phyloP scores from a whole-genome alignment of 192 early-diverging fungal genomes.

The Pilaira anomala region DNA sequence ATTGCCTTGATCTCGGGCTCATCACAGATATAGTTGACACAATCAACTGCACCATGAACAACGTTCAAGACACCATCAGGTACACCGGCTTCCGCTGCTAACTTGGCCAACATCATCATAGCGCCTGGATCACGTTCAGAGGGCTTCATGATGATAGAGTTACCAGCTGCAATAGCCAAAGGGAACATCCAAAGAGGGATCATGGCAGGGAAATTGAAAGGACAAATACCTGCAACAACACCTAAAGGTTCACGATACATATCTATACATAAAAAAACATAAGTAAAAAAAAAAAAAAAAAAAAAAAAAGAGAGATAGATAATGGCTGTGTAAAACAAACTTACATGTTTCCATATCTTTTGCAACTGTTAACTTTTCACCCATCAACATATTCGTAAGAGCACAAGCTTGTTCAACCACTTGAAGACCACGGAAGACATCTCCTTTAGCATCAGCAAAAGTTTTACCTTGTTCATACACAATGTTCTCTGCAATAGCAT shows the following conservation, averaged over 20 bases:
- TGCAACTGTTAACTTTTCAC: slow-evolving; percentile 77
- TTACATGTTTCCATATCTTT: slow-evolving; percentile 92
- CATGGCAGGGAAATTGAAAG: slow-evolving; percentile 99
- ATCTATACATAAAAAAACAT: slow-evolving; percentile 33
- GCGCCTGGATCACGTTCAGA: slow-evolving; percentile 94
- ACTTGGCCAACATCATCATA: slow-evolving; percentile 81
- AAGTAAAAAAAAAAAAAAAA: background rate
- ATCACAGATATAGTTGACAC: slow-evolving; percentile 90
- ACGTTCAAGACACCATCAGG: slow-evolving; percentile 90
- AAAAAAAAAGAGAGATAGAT: background rate
- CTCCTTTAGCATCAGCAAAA: slow-evolving; percentile 84
- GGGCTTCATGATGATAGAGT: slow-evolving; percentile 90
- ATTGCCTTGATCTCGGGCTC: slow-evolving; percentile 85
- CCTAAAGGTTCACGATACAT: slow-evolving; percentile 89
- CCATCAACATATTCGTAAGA: slow-evolving; percentile 80
- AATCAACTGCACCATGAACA: slow-evolving; percentile 83
- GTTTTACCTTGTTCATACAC: slow-evolving; percentile 92
- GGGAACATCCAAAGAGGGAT: slow-evolving; percentile 96
- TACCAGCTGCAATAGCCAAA: slow-evolving; percentile 87
- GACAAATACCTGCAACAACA: slow-evolving; percentile 90
- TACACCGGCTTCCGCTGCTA: slow-evolving; percentile 87
- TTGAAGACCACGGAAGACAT: slow-evolving; percentile 88
- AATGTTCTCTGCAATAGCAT: slow-evolving; percentile 77
- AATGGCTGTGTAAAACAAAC: slow-evolving; percentile 4
- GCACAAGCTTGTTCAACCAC: slow-evolving; percentile 84